Base-by-base conservation (phyloP, 2,329 filamentous ascomycete genomes). In the Penicillium sp. region DNA sequence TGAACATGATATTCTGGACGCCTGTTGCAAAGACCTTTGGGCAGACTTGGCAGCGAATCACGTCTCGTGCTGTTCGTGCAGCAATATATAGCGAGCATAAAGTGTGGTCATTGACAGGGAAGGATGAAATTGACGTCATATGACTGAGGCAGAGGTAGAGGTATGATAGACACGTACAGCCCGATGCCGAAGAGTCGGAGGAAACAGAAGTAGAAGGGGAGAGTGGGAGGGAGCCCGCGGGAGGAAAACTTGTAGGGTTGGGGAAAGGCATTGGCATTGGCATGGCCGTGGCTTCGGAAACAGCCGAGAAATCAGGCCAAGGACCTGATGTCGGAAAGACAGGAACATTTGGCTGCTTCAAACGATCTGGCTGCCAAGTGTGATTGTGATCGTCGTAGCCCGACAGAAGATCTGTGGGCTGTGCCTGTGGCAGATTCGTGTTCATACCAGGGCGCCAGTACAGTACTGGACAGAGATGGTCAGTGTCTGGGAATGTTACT, bases 1-100 rank as follows among this genome's bases (percentile, higher is more conserved):
- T 69, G 45, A 78, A 69, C 74, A 77, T 78, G 41, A 78, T 69
- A 48, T 79, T 79, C 55, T 78, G 76, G 23, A 75, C 61, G 7
- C 71, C 70, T 1, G 74, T 73, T 32, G 73, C 69, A 52, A 77
- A 77, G 32, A 63, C 67, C 35, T 69, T 68, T 1, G 76, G 76
- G 53, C 76, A 79, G 16, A 68, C 59, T 40, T 66, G 60, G 56
- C 76, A 79, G 57, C 73, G 74, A 26, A 78, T 70, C 13, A 77
- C 74, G 18, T 67, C 60, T 29, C 67, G 68, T 13, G 74, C 74
- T 9, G 74, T 78, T 51, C 68, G 67, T 26, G 76, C 69, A 14
- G 73, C 73, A n/a, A 70, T 74, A 44, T 72, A 73, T 16, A 79
- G 61, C 1, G 76, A 76, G 47, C 70, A 73, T 45, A 78, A 54